Evolutionary conservation across 257 asterid species (phyloP), one percentile per base, ranked within the genome.

Genomic region (Salvia hispanica): DNA sequence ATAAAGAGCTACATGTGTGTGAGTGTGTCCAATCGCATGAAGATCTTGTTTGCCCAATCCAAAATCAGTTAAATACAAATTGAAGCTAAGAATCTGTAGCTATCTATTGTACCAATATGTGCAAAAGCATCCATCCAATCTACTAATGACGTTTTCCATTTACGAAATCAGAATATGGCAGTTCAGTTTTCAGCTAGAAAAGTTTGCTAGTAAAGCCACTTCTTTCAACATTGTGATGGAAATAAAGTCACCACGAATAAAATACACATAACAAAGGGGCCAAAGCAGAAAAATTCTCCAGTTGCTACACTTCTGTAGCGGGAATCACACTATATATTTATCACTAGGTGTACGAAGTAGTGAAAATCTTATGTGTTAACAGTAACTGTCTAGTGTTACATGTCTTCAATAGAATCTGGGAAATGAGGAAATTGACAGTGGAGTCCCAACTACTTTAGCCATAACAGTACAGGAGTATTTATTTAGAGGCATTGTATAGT

Each of bases 91-190:
- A 33, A 16, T 33, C 36, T 1, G 34, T 21, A n/a, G 40, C 48
- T 46, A 51, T 64, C 64, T n/a, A 40, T 62, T 71, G 40, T 63
- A 57, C 57, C 31, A 55, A 71, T 46, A 45, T 18, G 25, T 5
- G 63, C 46, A 47, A 59, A 64, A 34, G 28, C 44, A 36, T 31
- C 46, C 54, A 70, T 58, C 74, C 64, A 44, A 10, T 10, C 39
- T 42, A 14, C 43, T 31, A 8, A 54, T 68, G 65, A 18, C 18
- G 51, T 57, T 40, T 8, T 21, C 71, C 18, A 68, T 69, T 62
- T 28, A 34, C 3, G 12, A 58, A 60, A 36, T 36, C 64, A 45
- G 58, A 70, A 58, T 25, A 40, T 42, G 48, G 42, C 37, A 34
- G 53, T 31, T 33, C 39, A 52, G 70, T 39, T 39, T 6, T 50